Percentiles rank a stretch among this genome's conserved stretches.
Conservation (phyloP, 352 stramenopile genomes). For the Phytophthora crassamura region DNA sequence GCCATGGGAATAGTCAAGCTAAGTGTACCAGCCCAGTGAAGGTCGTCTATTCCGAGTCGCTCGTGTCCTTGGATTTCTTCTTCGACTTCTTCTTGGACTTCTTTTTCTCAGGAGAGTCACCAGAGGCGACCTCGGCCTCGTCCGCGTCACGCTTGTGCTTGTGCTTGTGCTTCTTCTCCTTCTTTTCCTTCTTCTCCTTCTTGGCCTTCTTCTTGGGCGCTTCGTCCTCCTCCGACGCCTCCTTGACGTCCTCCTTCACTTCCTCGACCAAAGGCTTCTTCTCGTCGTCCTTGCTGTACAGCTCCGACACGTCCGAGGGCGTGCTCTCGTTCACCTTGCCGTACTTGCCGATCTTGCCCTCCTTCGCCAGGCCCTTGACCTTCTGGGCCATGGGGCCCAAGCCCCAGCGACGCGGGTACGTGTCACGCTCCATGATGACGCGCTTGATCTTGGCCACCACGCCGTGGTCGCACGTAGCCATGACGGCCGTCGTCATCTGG, state of each 20-base stretch:
- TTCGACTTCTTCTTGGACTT: conserved; percentile 92
- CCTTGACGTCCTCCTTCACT: conserved; percentile 47
- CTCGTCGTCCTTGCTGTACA: conserved; percentile 69
- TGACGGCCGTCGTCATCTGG: conserved; percentile 99
- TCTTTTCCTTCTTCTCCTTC: conserved; percentile 72
- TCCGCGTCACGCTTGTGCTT: conserved; percentile 84
- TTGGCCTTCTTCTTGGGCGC: conserved; percentile 62
- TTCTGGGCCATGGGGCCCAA: conserved; percentile 99
- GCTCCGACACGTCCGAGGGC: conserved; percentile 73
- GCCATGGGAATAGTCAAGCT: conserved; percentile 35
- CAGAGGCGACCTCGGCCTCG: conserved; percentile 40
- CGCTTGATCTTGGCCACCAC: conserved; percentile 99
- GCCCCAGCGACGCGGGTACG: conserved; percentile 99
- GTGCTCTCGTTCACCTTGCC: conserved; percentile 91
- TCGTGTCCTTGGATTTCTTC: conserved; percentile 79
- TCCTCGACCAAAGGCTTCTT: conserved; percentile 75
- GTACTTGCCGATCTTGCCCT: conserved; percentile 91
- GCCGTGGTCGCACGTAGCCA: conserved; percentile 99
- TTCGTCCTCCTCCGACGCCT: conserved; percentile 59
- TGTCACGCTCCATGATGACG: conserved; percentile 99
- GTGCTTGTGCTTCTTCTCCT: conserved; percentile 85
- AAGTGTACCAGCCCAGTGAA: conserved; percentile 11
- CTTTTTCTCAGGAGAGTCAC: conserved; percentile 86
- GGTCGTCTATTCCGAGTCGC: conserved; percentile 72
- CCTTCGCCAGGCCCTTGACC: conserved; percentile 99